Base-by-base conservation (phyloP, 2,329 filamentous ascomycete genomes). In the Chaetomiaceae sp. region DNA sequence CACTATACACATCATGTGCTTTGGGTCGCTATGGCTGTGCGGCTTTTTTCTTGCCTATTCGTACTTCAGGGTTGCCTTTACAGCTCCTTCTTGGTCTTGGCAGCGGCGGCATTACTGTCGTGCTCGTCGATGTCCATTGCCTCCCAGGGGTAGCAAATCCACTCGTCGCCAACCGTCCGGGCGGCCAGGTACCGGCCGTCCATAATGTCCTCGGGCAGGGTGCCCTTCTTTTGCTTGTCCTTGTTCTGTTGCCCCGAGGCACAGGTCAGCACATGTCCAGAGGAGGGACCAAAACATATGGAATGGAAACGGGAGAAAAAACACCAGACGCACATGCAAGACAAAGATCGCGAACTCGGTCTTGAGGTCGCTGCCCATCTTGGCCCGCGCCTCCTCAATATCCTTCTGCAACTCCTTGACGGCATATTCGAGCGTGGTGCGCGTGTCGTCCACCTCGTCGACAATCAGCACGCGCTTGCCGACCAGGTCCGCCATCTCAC, bases 91-190 rank as follows among this genome's bases (percentile, higher is more conserved):
- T 59, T 60, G 34, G 63, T 62, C 43, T 65, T 64, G 62, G 75
- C 70, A 62, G 75, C 70, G 57, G 74, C 74, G 16, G 90, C 87
- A 53, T 85, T 69, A 55, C 75, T 72, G 72, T 97, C 92, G 69
- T 96, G 92, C 78, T 91, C 89, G 25, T 95, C 90, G 66, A 97
- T 96, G 68, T 96, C 89, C 30, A 74, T 86, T 38, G 94, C 94
- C 76, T 97, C 94, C 94, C 94, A 99, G 14, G 94, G 94, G 74
- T 99, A 99, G 79, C 90, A 95, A 69, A 97, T 97, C 94, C 94
- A 99, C 61, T 90, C 86, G 72, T 99, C 92, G n/a, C 81, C 82
- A 29, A 95, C 88, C 5, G 92, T 97, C 67, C 86, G 78, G 20
- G 94, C 90, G 20, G 94, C 94, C 61, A 87, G 72, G 73, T 99